phyloP scores from a whole-genome alignment of 495 filamentous ascomycete genomes.

The Schizothecium vesticola region DNA sequence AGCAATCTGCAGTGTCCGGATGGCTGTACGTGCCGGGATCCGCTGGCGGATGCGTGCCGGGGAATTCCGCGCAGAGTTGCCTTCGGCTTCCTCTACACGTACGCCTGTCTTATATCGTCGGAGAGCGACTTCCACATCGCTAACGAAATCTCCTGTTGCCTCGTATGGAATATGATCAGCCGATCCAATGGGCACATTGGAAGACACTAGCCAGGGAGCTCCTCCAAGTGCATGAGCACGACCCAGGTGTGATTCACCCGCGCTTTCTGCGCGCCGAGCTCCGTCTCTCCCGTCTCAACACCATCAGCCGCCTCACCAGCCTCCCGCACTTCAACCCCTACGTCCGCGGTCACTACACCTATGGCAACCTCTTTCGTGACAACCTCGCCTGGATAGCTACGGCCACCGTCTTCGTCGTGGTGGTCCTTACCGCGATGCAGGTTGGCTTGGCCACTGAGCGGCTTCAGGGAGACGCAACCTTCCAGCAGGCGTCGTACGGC shows the following conservation, averaged over 20 bases:
- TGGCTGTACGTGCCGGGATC: no score
- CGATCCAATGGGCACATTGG: slow-evolving; percentile 21
- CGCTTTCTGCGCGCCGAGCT: slow-evolving; percentile 45
- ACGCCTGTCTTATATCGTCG: slow-evolving; percentile 31
- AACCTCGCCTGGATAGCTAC: no score
- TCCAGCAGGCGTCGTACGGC: no score
- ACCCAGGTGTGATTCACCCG: slow-evolving; percentile 25
- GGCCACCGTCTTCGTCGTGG: slow-evolving; percentile 44
- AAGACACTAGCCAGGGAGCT: slow-evolving; percentile 6
- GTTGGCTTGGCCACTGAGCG: slow-evolving; percentile 45
- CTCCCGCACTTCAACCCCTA: slow-evolving; percentile 15
- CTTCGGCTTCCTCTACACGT: slow-evolving; percentile 35
- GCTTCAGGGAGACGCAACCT: slow-evolving; percentile 33
- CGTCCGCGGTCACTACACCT: slow-evolving; percentile 26
- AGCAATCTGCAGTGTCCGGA: no score
- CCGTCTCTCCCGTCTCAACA: slow-evolving; percentile 37
- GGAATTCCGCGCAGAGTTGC: slow-evolving; percentile 4
- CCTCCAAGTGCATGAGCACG: slow-evolving; percentile 14
- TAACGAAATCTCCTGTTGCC: slow-evolving; percentile 30
- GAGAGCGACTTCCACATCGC: slow-evolving; percentile 40
- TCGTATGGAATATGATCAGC: no score
- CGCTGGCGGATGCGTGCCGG: no score
- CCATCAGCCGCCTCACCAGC: slow-evolving; percentile 20
- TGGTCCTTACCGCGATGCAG: slow-evolving; percentile 55
- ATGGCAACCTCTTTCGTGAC: slow-evolving; percentile 34